These are phyloP conservation scores for Astraeus odoratus DNA, from an alignment of 768 basidiomycete genomes.

Conservation along the genomic window DNA sequence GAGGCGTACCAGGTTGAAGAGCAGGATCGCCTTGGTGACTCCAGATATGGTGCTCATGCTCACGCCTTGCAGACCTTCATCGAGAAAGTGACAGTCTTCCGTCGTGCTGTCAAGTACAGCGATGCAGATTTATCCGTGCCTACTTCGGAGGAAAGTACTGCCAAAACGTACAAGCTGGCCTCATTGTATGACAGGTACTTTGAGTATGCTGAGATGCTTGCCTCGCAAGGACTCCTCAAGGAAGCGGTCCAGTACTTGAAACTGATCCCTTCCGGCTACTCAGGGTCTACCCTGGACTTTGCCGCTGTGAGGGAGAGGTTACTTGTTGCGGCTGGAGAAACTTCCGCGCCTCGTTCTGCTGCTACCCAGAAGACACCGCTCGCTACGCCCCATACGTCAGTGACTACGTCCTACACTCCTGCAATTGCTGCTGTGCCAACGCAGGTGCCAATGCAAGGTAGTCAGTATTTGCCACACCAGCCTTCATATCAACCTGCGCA, in stretches of 20 bases:
- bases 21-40: conserved; percentile 33
- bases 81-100: conserved; percentile 95
- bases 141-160: conserved; percentile 32
- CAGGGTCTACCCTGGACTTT: conserved; percentile 45
- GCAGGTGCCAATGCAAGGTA: conserved; percentile 16
- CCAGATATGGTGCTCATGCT: conserved; percentile 73
- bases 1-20: conserved; percentile 48
- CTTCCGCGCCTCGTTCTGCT: conserved; percentile 22
- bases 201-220: conserved; percentile 91
- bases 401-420: conserved; percentile 24
- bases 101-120: conserved; percentile 72
- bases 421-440: conserved; percentile 27
- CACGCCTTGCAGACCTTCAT: conserved; percentile 88
- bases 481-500: conserved; percentile 29
- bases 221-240: conserved; percentile 81
- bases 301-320: conserved; percentile 41
- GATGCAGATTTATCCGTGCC: conserved; percentile 57
- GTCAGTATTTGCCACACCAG: conserved; percentile 13
- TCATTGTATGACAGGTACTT: conserved; percentile 87
- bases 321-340: conserved; percentile 31
- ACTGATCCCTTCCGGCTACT: conserved; percentile 74
- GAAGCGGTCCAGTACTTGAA: conserved; percentile 77
- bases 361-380: conserved; percentile 21
- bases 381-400: conserved; percentile 12
- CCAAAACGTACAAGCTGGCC: conserved; percentile 75